Conservation (phyloP, 495 filamentous ascomycete genomes). For the Thermothielavioides terrestris region DNA sequence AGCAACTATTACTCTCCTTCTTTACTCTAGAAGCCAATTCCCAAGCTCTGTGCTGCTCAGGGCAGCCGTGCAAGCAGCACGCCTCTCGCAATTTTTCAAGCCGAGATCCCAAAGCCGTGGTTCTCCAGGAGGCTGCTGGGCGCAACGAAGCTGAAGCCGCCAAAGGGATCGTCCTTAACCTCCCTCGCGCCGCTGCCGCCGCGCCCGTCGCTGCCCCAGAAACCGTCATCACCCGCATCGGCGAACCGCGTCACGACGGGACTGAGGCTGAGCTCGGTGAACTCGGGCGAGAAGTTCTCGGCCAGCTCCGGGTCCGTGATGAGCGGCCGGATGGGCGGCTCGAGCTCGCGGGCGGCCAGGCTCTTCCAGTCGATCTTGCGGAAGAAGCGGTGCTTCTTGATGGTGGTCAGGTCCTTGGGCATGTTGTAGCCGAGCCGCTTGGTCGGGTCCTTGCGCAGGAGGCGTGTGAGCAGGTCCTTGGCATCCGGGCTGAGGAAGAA, state of each 20-base stretch:
- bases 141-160: conserved; percentile 93
- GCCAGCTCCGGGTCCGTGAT: conserved; percentile 92
- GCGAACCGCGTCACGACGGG: conserved; percentile 47
- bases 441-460: conserved; percentile 81
- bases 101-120: conserved; percentile 14
- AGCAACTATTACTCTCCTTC: no score
- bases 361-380: conserved; percentile 87
- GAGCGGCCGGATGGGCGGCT: conserved; percentile 80
- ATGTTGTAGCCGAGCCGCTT: conserved; percentile 83
- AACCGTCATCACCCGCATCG: conserved; percentile 22
- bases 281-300: conserved; percentile 86
- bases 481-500: conserved; percentile 85
- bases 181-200: conserved; percentile 27
- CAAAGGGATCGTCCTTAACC: conserved; percentile 65
- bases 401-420: conserved; percentile 73
- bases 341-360: conserved; percentile 66
- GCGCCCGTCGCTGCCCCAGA: conserved; percentile 13
- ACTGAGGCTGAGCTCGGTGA: conserved; percentile 76
- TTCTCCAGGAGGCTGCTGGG: conserved; percentile 74
- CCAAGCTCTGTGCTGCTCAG: background rate
- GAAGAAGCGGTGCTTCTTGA: conserved; percentile 96
- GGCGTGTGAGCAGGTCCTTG: conserved; percentile 81
- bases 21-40: no score
- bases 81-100: background rate
- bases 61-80: background rate